Evolutionary conservation across 78 protist genomes (phyloP).

Genomic region (Dictyostelium discoideum): DNA sequence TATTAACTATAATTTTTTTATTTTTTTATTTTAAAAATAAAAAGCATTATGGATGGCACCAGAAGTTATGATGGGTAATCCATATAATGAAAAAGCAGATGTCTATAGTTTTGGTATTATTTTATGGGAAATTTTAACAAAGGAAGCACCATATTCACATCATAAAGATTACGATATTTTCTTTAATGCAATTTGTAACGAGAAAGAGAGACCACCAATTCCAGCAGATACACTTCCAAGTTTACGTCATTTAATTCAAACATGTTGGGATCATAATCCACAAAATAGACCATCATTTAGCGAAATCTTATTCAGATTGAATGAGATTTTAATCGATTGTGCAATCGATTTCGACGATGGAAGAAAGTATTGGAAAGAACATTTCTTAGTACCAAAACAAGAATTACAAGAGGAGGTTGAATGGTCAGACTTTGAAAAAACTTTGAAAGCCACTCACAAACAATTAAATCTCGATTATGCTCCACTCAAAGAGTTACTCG

Average conservation of each 20-base stretch:
- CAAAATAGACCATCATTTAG: constrained; percentile 58
- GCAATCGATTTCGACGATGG: constrained; percentile 78
- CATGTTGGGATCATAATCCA: constrained; percentile 83
- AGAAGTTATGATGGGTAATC: constrained; percentile 85
- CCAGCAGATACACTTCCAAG: constrained; percentile 65
- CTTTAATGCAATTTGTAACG: constrained; percentile 76
- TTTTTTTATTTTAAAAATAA: not conserved
- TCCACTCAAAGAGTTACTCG: constrained; percentile 50
- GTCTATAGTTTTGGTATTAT: constrained; percentile 84
- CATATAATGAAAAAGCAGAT: constrained; percentile 83
- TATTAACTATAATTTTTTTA: not conserved
- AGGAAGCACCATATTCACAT: constrained; percentile 81
- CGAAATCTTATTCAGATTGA: constrained; percentile 68
- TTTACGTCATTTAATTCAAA: constrained; percentile 67
- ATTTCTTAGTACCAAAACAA: constrained; percentile 66
- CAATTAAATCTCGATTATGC: constrained; percentile 37
- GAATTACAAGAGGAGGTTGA: constrained; percentile 67
- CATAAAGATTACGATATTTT: constrained; percentile 76
- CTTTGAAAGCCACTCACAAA: constrained; percentile 10
- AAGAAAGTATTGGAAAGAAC: constrained; percentile 75
- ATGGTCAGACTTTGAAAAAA: constrained; percentile 64
- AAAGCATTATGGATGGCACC: constrained; percentile 86
- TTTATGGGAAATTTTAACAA: constrained; percentile 79
- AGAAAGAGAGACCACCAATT: constrained; percentile 78
- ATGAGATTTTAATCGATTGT: constrained; percentile 77